Percentiles rank a stretch among this genome's conserved stretches.
These are phyloP conservation scores for Ulota crispa DNA, from an alignment of 225 moss, liverwort and hornwort species.

Conservation along the genomic window DNA sequence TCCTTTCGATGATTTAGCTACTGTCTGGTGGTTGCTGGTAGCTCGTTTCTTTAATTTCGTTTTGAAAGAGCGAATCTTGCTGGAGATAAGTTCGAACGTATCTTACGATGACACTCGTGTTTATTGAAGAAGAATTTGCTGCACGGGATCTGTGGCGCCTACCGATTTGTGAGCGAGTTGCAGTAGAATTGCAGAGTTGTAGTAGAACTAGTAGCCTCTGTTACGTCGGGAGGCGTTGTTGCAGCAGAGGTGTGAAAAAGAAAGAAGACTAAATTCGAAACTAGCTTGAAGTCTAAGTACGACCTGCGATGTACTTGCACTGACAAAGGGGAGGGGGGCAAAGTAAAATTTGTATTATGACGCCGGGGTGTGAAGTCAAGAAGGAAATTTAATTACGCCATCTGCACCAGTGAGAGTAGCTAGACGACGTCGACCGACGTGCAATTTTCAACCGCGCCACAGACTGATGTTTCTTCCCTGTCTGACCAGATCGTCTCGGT, in stretches of 20 bases:
- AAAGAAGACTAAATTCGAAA: background rate
- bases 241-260: background rate
- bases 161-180: background rate
- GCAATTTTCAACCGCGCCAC: background rate
- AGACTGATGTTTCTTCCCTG: background rate
- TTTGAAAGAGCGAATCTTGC: background rate
- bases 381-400: background rate
- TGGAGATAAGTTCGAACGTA: no score
- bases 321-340: background rate
- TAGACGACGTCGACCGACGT: background rate
- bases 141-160: background rate
- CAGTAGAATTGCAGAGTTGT: background rate
- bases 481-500: conserved; percentile 6
- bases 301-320: background rate
- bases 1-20: background rate
- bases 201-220: background rate
- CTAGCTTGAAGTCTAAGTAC: background rate
- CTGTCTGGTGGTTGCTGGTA: conserved; percentile 5
- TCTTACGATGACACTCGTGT: no score
- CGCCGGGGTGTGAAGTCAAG: background rate
- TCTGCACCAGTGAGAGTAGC: background rate
- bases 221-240: background rate
- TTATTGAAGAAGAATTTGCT: background rate
- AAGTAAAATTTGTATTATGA: background rate
- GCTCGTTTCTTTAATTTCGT: background rate